Base-by-base conservation (phyloP, 306 rosid species). In the Acacia acuminata region DNA sequence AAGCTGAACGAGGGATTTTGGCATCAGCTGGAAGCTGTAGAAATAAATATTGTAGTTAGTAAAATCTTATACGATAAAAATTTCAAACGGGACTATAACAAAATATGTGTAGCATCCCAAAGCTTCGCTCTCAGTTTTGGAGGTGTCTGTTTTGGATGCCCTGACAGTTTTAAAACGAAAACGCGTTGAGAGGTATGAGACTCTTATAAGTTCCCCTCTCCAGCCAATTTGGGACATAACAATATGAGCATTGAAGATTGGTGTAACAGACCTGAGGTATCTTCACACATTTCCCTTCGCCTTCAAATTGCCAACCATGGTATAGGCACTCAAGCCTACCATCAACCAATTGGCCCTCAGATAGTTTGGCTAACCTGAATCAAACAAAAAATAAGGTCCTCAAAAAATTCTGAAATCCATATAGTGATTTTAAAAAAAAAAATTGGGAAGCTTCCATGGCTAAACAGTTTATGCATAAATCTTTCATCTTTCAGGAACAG, bases 291-390 rank as follows among this genome's bases (percentile, higher is more conserved):
- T 92, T 92, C 0, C 99, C 99, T n/a, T 86, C 90, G 6, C 98
- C 99, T 79, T 93, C 94, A 48, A 90, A 96, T 86, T 96, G 99
- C 98, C 99, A 96, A 71, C 99, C 99, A 79, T 96, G 99, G 82
- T 96, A 94, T 4, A 96, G 87, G 78, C 99, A 96, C 85, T 96
- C 99, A 32, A 96, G 76, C 77, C 90, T 94, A 73, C 99, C 99
- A 85, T 94, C 98, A 14, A 96, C 80, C 88, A 96, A 80, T 81
- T 96, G 99, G 42, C 99, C 99, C 85, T 96, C 99, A 17, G 98
- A 96, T 69, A 94, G 89, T 79, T 96, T 96, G 53, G 99, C 99
- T 78, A 96, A 76, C 90, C 99, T 96, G 88, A 70, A 88, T 86
- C 56, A 32, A 56, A 44, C 38, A 22, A 76, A 25, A 76, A 20